Evolutionary conservation across 2,329 filamentous ascomycete genomes (phyloP).

Genomic region (Curvularia verruculosa): DNA sequence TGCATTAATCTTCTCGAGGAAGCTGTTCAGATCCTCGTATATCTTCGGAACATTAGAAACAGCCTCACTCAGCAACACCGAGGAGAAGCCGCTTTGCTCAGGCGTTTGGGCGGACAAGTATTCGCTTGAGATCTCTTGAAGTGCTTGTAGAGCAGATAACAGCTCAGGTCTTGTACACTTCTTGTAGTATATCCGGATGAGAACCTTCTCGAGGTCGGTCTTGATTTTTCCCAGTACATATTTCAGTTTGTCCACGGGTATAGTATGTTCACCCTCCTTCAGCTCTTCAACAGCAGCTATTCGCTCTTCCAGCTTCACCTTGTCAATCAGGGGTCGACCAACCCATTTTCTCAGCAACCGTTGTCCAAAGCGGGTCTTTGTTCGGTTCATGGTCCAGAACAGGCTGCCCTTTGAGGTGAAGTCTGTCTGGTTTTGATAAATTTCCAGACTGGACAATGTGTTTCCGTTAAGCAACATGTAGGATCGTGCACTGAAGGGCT

Average conservation of each 20-base stretch:
- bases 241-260: slow-evolving; percentile 74
- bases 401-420: slow-evolving; percentile 83
- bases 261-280: slow-evolving; percentile 68
- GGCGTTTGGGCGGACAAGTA: slow-evolving; percentile 71
- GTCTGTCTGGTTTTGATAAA: slow-evolving; percentile 94
- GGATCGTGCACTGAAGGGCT: slow-evolving; percentile 89
- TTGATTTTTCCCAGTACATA: slow-evolving; percentile 72
- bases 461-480: slow-evolving; percentile 98
- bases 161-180: slow-evolving; percentile 92
- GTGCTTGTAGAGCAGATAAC: slow-evolving; percentile 79
- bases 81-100: slow-evolving; percentile 73
- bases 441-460: slow-evolving; percentile 89
- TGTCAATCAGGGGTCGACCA: slow-evolving; percentile 84
- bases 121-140: slow-evolving; percentile 80
- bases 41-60: slow-evolving; percentile 79
- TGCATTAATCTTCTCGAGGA: slow-evolving; percentile 84
- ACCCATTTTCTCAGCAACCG: slow-evolving; percentile 93
- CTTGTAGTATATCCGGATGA: slow-evolving; percentile 96
- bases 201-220: slow-evolving; percentile 86
- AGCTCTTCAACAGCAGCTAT: slow-evolving; percentile 87
- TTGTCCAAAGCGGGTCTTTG: slow-evolving; percentile 86
- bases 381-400: slow-evolving; percentile 95
- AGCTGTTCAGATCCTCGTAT: slow-evolving; percentile 70
- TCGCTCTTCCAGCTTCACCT: slow-evolving; percentile 74
- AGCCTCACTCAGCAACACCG: slow-evolving; percentile 71